Percentiles rank a stretch among this genome's conserved stretches.
Conservation (phyloP, 257 asterid genomes). For the Solanum pinnatisectum region DNA sequence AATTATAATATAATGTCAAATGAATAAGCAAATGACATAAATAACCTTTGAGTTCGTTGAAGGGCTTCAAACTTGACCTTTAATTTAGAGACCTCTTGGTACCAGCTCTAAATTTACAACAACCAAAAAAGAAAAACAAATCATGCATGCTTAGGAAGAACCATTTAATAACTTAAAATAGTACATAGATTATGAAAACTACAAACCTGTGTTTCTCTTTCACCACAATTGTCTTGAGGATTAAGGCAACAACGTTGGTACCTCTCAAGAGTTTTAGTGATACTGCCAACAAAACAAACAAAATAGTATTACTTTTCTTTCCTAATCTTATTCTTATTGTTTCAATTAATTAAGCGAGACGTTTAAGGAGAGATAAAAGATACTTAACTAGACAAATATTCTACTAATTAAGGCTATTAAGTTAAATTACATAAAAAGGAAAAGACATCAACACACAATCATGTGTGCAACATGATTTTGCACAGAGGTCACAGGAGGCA, state of each 20-base stretch:
- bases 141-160: neutral
- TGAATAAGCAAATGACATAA: neutral
- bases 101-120: constrained; percentile 55
- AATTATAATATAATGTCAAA: neutral
- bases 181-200: neutral
- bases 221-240: constrained; percentile 43
- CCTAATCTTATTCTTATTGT: neutral
- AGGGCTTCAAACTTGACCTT: constrained; percentile 82
- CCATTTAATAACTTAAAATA: neutral
- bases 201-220: constrained; percentile 64
- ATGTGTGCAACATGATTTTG: neutral
- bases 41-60: constrained; percentile 78
- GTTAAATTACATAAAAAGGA: neutral
- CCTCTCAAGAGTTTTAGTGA: constrained; percentile 66
- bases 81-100: constrained; percentile 67
- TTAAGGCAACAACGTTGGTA: constrained; percentile 69
- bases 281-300: constrained; percentile 22
- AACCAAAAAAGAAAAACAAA: neutral
- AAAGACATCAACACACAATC: neutral
- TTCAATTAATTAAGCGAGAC: neutral
- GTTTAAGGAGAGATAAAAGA: neutral
- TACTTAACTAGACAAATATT: neutral
- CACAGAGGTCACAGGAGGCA: neutral
- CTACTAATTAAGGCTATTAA: neutral
- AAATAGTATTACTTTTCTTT: neutral